A percentile compares a stretch with the other conserved stretches of the same genome.
These are phyloP conservation scores for Chaetomidium leptoderma DNA, from an alignment of 495 filamentous ascomycete genomes.

Conservation along the genomic window DNA sequence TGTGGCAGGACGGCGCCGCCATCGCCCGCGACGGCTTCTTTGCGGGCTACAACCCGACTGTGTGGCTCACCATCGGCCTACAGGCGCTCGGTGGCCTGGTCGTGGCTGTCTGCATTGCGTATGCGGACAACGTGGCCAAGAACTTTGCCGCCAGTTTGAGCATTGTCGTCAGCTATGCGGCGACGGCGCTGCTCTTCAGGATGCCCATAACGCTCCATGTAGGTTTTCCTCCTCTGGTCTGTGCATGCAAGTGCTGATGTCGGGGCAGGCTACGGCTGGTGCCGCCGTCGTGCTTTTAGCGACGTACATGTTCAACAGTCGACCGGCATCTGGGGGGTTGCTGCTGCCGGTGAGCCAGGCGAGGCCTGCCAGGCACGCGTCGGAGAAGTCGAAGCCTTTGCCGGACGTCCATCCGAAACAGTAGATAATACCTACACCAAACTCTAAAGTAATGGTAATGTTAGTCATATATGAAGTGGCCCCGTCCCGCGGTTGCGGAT, in stretches of 20 bases:
- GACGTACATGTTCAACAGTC: conserved; percentile 23
- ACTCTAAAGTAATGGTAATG: too few relatives aligned
- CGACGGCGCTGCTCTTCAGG: conserved; percentile 21
- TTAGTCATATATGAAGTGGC: too few relatives aligned
- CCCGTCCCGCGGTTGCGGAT: too few relatives aligned
- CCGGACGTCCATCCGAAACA: too few relatives aligned
- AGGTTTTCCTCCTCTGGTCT: too few relatives aligned
- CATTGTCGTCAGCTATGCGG: conserved; percentile 44
- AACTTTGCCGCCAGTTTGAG: conserved; percentile 64
- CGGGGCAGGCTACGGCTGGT: conserved; percentile 20
- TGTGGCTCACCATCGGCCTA: conserved; percentile 60
- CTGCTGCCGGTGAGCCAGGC: conserved; percentile 22
- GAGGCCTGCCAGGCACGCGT: neutral
- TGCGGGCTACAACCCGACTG: conserved; percentile 64
- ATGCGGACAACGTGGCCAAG: conserved; percentile 60
- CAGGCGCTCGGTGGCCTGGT: conserved; percentile 66
- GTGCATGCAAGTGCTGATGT: too few relatives aligned
- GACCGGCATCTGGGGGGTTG: neutral
- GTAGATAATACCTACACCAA: too few relatives aligned
- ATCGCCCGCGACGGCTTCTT: conserved; percentile 65
- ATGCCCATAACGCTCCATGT: conserved; percentile 25
- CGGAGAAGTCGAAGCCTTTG: conserved; percentile 15
- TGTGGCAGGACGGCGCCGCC: conserved; percentile 64
- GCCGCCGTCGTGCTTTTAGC: conserved; percentile 21
- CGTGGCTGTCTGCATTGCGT: conserved; percentile 59